Percentiles rank a stretch among this genome's conserved stretches.
Evolutionary conservation across 768 basidiomycete genomes (phyloP).

Genomic region (Cystofilobasidium macerans): DNA sequence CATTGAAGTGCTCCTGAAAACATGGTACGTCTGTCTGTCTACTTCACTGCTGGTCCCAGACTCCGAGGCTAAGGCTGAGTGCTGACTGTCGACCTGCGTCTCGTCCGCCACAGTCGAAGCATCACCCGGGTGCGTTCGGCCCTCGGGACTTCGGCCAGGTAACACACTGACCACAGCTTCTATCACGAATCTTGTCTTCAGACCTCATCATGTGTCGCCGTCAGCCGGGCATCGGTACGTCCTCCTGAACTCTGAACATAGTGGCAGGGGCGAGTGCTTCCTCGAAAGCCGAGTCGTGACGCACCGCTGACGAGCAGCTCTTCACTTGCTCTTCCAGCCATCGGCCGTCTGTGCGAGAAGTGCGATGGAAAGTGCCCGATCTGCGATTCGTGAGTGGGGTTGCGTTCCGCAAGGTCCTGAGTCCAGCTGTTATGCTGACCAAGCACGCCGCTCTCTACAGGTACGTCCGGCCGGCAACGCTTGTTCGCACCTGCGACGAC

Average conservation of each 20-base stretch:
- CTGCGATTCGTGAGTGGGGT: constrained; percentile 23
- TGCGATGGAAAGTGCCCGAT: constrained; percentile 86
- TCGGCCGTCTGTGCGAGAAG: constrained; percentile 95
- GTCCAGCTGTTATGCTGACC: too few relatives aligned
- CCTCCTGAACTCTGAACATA: neutral
- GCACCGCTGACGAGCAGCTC: constrained; percentile 12
- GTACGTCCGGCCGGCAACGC: constrained; percentile 93
- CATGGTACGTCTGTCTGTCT: neutral
- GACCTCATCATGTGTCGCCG: constrained; percentile 98
- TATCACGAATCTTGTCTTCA: constrained; percentile 33
- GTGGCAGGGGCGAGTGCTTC: too few relatives aligned
- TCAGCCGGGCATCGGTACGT: constrained; percentile 87
- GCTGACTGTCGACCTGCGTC: neutral
- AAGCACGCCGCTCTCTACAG: too few relatives aligned
- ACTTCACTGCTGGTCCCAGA: neutral
- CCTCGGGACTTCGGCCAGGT: too few relatives aligned
- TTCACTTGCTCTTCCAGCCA: constrained; percentile 49
- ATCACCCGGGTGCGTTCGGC: constrained; percentile 58
- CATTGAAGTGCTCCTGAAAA: too few relatives aligned
- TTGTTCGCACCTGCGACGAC: constrained; percentile 97
- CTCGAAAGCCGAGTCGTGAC: too few relatives aligned
- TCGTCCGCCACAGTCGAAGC: constrained; percentile 52
- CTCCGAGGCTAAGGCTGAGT: neutral
- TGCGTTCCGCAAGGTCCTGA: too few relatives aligned
- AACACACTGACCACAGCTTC: neutral